Base-by-base conservation (phyloP, 768 basidiomycete species). In the Psilocybe tampanensis region DNA sequence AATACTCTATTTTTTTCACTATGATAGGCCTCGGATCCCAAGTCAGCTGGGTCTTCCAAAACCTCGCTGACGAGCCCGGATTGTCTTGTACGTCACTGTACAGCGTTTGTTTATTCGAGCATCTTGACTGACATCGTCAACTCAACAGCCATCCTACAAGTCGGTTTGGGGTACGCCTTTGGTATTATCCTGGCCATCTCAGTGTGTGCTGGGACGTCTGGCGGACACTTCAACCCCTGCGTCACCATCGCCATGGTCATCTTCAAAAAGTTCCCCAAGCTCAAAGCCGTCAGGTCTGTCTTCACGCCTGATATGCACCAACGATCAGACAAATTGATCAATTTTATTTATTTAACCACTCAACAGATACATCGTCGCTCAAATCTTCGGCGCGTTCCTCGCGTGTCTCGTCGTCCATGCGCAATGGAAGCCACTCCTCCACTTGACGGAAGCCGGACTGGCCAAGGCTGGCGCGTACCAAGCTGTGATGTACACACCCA, bases 141-240 rank as follows among this genome's bases (percentile, higher is more conserved):
- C 13, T 39, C 3, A 8, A 3, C 49, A 87, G 85, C 80, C 9
- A 47, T 88, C 6, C 66, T 82, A 3, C 85, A 84, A 33, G 70
- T 88, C n/a, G 88, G 85, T 24, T 63, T 83, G 24, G 81, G 75
- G 0, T 89, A 88, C 68, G 76, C 79, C 4, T 70, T 80, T 32
- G 87, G 87, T 19, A 85, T 88, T 57, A 60, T 85, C 17, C 75
- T 88, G 47, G 87, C 86, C 1, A 65, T 89, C 49, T 66, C 69
- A 8, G 69, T 86, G 23, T 85, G 81, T 50, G 70, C 70, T 5
- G 66, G 79, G 17, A 78, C 85, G 0, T 87, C 85, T 12, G 84
- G 83, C 9, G 82, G 86, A 22, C 88, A 89, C 63, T 84, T 89
- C 67, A 85, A 78, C 52, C 90, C 90, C 1, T 78, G 80, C 45